Percentiles rank a stretch among this genome's conserved stretches.
Conservation (phyloP, 805 yeast species). For the Yamadazyma takamatsuzukensis region DNA sequence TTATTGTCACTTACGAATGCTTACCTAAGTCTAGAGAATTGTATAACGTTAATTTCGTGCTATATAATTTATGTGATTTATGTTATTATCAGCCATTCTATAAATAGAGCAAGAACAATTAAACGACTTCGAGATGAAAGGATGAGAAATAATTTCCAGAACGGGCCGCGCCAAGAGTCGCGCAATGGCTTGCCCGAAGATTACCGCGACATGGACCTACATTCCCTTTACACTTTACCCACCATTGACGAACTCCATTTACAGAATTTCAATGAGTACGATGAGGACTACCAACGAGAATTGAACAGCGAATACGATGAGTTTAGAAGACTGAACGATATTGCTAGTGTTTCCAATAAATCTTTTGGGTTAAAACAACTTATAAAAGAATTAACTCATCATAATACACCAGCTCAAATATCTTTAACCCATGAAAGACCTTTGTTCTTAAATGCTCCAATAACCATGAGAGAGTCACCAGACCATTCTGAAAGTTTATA, state of each 20-base stretch:
- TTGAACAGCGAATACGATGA: conserved; percentile 11
- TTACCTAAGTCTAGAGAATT: conserved; percentile 49
- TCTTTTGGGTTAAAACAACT: conserved; percentile 26
- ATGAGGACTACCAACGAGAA: conserved; percentile 11
- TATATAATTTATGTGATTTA: conserved; percentile 57
- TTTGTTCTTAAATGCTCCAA: conserved; percentile 2
- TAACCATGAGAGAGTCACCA: conserved; percentile 1
- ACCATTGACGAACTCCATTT: conserved; percentile 23
- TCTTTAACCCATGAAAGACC: conserved; percentile 8
- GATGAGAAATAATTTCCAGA: conserved; percentile 19
- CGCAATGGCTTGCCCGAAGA: background rate
- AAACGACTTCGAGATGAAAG: conserved; percentile 17
- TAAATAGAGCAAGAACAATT: conserved; percentile 12
- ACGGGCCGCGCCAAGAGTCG: no score
- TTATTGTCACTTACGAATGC: conserved; percentile 56
- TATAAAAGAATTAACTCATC: conserved; percentile 28
- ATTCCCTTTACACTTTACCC: conserved; percentile 22
- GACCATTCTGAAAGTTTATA: no score
- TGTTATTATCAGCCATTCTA: conserved; percentile 33
- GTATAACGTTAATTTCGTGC: conserved; percentile 51
- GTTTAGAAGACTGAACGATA: conserved; percentile 6
- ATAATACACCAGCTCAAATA: conserved; percentile 1
- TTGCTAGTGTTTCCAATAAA: conserved; percentile 6
- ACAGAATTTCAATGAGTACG: conserved; percentile 8
- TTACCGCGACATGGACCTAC: conserved; percentile 6